Conservation (phyloP, 176 grass and related monocot genomes). For the Oryza coarctata region DNA sequence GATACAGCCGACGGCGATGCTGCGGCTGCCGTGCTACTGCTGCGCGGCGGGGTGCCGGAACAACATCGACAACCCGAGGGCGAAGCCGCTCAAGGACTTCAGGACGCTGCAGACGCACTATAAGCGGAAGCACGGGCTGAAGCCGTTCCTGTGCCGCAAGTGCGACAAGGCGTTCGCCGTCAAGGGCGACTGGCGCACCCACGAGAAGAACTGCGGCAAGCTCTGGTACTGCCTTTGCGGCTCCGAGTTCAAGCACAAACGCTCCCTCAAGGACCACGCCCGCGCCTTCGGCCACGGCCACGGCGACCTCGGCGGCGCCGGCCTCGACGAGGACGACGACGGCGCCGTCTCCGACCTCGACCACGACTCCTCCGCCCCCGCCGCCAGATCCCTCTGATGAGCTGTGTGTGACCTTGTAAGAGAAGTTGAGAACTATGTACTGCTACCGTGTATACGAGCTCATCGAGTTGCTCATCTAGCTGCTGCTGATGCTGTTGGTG, state of each 20-base stretch:
- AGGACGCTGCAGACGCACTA: slow-evolving; percentile 98
- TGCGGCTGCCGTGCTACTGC: slow-evolving; percentile 93
- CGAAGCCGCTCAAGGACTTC: slow-evolving; percentile 97
- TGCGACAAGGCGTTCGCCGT: slow-evolving; percentile 93
- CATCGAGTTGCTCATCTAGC: background rate
- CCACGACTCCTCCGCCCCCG: slow-evolving; percentile 16
- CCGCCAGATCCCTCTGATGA: background rate
- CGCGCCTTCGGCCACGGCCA: slow-evolving; percentile 67
- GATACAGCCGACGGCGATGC: slow-evolving; percentile 93
- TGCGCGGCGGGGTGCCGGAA: slow-evolving; percentile 81
- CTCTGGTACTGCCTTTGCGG: slow-evolving; percentile 87
- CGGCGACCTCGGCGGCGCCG: slow-evolving; percentile 30
- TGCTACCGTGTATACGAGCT: background rate
- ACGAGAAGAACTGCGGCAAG: slow-evolving; percentile 98
- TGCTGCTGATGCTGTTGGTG: background rate
- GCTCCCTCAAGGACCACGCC: slow-evolving; percentile 78
- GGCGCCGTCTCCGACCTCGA: slow-evolving; percentile 46
- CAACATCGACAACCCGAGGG: slow-evolving; percentile 91
- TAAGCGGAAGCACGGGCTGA: slow-evolving; percentile 86
- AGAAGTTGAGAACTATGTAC: too few relatives aligned
- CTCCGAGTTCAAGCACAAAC: slow-evolving; percentile 86
- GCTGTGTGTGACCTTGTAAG: too few relatives aligned
- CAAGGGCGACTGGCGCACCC: slow-evolving; percentile 94
- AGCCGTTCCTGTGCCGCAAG: slow-evolving; percentile 93
- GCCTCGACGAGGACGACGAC: slow-evolving; percentile 51